Evolutionary conservation across 148 eudicot species (phyloP).

Genomic region (Oxyria digyna): DNA sequence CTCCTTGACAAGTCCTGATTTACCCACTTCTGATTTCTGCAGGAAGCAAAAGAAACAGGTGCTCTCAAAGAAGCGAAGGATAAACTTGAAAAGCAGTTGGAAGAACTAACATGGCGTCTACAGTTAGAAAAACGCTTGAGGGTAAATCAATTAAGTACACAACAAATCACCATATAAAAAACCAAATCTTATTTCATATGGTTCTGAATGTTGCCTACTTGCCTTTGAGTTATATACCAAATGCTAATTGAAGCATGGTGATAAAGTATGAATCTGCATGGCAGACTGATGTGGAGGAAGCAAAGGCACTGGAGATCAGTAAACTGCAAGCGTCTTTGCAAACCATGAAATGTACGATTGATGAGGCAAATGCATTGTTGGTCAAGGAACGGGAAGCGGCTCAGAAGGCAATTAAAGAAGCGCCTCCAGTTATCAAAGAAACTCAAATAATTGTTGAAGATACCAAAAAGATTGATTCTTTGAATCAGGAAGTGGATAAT

Average conservation of each 20-base stretch:
- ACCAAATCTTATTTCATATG: background rate
- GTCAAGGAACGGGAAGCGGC: slow-evolving; percentile 69
- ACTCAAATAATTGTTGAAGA: slow-evolving; percentile 81
- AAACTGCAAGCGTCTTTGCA: slow-evolving; percentile 62
- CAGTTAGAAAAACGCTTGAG: slow-evolving; percentile 89
- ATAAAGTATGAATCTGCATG: slow-evolving; percentile 13
- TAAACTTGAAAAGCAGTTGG: slow-evolving; percentile 89
- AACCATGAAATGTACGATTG: slow-evolving; percentile 45
- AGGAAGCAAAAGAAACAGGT: slow-evolving; percentile 98
- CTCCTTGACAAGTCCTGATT: background rate
- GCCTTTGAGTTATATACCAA: background rate
- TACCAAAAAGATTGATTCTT: slow-evolving; percentile 53
- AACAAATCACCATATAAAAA: background rate
- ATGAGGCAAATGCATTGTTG: slow-evolving; percentile 55
- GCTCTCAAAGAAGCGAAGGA: slow-evolving; percentile 98
- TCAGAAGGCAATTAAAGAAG: slow-evolving; percentile 73
- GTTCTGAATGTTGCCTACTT: background rate
- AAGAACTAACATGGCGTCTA: slow-evolving; percentile 92
- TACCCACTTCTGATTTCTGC: slow-evolving; percentile 12
- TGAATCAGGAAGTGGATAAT: slow-evolving; percentile 46
- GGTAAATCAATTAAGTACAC: slow-evolving; percentile 26
- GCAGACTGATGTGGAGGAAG: slow-evolving; percentile 92
- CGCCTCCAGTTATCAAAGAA: slow-evolving; percentile 86
- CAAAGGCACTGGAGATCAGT: slow-evolving; percentile 63
- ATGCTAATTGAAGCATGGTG: slow-evolving; percentile 1